Base-by-base conservation (phyloP, 805 yeast genomes). In the Starmerella ratchasimensis region DNA sequence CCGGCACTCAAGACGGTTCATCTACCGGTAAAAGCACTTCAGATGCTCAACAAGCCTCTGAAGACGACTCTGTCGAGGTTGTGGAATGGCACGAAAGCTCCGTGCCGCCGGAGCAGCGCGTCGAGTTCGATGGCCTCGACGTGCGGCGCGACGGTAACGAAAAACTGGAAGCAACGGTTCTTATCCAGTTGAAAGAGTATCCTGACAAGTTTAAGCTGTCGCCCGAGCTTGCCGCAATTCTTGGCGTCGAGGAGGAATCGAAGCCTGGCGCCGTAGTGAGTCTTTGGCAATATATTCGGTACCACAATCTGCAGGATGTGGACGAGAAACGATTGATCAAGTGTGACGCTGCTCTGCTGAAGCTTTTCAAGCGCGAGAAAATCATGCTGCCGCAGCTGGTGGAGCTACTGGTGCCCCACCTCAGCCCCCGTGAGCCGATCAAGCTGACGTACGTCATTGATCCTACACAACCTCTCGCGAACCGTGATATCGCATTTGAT, bases 81-180 rank as follows among this genome's bases (percentile, higher is more conserved):
- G 72, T 88, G 31, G 96, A 90, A 58, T 90, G 98, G 98, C 86
- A 84, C 57, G 86, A 78, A 47, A 63, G 48, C 3, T 34, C 48
- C 24, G 45, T 13, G 34, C 50, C 44, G 20, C 55, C 47, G 18
- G 53, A 50, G 39, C 53, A 50, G 35, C 50, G 50, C 13, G 69
- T 68, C 0, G 72, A 74, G 37, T 88, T 88, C 55, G 97, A 90
- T 57, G 96, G 93, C 1, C 60, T 90, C 39, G 96, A 86, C 54
- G 71, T 90, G 39, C 79, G 79, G 52, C 72, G 98, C 51, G 63
- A 69, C 14, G 97, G 97, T 2, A 60, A 65, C 18, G 68, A 66
- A 41, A 75, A 75, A 40, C 62, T 86, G 34, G 66, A 71, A 31
- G 72, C 80, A 34, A 72, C 72, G 39, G 75, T 90, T 39, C 80